Evolutionary conservation across 345 rosid genomes (phyloP), one percentile per base, ranked within the genome.

Genomic region (Aquilaria yunnanensis): DNA sequence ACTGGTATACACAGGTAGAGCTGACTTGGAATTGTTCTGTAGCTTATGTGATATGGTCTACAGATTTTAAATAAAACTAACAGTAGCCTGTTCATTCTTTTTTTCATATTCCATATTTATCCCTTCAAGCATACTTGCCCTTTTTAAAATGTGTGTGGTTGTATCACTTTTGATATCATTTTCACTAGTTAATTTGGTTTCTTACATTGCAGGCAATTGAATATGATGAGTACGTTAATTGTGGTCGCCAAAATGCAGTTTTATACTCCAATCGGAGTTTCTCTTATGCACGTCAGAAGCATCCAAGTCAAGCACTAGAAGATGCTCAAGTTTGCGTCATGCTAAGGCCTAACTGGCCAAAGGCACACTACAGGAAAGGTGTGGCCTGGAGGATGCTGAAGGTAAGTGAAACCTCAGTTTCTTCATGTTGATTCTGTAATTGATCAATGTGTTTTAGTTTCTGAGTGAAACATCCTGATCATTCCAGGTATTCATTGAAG

Each of bases 321-420:
- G 54, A 63, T 63, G 73, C 68, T 43, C 12, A 6, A 41, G 29
- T 6, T 16, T 70, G 61, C 50, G 3, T 47, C 16, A 1, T n/a
- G 37, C 67, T 57, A 2, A 43, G 11, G 0, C 75, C 67, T 53
- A 9, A 23, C 45, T 56, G 56, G 71, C 60, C 71, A n/a, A 66
- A 56, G 41, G 59, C 75, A 30, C 48, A 50, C 55, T 56, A 66
- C 23, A 52, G 60, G 51, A 55, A 2, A 32, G 75, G 75, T 14
- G 51, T 62, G 11, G 71, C 71, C 12, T 72, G 54, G 59, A 66
- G 55, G 48, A 56, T 72, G 32, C 10, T 66, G 59, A 55, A 72
- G 47, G 75, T 72, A 57, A 16, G 67, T 51, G 1, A 7, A 14
- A 47, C 50, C 50, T 9, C 50, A 63, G 30, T 23, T 32, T n/a